Percentiles rank a stretch among this genome's conserved stretches.
These are phyloP conservation scores for Yarrowia hollandica DNA, from an alignment of 805 yeast genomes.

Conservation along the genomic window DNA sequence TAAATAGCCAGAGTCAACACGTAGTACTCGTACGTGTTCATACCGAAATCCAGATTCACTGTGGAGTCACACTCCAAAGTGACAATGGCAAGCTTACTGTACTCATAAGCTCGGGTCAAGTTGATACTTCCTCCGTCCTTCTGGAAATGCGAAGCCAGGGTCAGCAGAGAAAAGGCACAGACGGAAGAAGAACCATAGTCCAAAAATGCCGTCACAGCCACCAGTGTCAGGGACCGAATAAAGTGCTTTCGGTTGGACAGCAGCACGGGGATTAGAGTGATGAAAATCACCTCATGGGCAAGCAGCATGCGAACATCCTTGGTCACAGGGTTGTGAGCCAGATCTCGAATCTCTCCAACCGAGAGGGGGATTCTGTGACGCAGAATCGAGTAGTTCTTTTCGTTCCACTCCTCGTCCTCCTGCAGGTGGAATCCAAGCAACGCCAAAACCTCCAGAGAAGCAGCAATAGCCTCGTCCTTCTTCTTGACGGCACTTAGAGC, in stretches of 20 bases:
- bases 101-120: conserved; percentile 46
- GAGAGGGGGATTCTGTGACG: conserved; percentile 45
- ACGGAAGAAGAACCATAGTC: conserved; percentile 46
- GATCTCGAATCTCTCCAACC: conserved; percentile 43
- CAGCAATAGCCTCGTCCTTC: conserved; percentile 42
- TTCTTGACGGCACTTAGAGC: conserved; percentile 42
- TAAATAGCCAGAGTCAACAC: conserved; percentile 47
- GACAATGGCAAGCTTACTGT: conserved; percentile 45
- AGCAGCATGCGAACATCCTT: conserved; percentile 41
- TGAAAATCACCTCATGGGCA: conserved; percentile 47
- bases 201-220: conserved; percentile 43
- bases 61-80: conserved; percentile 43
- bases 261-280: conserved; percentile 44
- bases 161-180: conserved; percentile 46
- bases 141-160: conserved; percentile 42
- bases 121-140: conserved; percentile 41
- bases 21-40: conserved; percentile 47
- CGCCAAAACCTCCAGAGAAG: conserved; percentile 44
- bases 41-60: conserved; percentile 43
- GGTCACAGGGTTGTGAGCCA: conserved; percentile 36
- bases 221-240: conserved; percentile 42
- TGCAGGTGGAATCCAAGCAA: conserved; percentile 44
- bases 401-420: conserved; percentile 39
- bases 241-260: conserved; percentile 39
- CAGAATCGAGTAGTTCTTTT: conserved; percentile 35